Evolutionary conservation across 768 basidiomycete species (phyloP).

Genomic region (Termitomyces sp.): DNA sequence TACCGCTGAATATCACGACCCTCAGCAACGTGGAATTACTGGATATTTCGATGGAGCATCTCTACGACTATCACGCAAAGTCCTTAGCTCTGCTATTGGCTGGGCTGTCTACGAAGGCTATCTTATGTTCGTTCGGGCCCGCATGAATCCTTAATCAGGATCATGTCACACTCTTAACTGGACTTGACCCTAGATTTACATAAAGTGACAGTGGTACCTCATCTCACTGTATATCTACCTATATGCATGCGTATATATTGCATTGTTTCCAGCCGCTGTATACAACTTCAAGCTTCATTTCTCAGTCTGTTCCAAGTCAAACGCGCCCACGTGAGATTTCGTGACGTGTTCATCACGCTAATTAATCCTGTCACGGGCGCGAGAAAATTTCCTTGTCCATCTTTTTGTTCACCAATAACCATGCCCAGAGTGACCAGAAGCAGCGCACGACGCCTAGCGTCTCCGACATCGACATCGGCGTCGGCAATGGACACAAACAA

Average conservation of each 20-base stretch:
- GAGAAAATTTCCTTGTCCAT: slow-evolving; percentile 20
- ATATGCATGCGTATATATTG: neutral
- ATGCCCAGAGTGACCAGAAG: slow-evolving; percentile 32
- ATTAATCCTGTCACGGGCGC: slow-evolving; percentile 24
- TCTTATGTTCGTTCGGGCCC: slow-evolving; percentile 50
- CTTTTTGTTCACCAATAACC: slow-evolving; percentile 6
- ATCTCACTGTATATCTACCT: neutral
- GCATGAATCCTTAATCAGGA: neutral
- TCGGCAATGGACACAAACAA: slow-evolving; percentile 39
- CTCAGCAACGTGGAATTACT: slow-evolving; percentile 68
- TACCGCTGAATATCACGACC: neutral
- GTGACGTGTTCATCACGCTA: slow-evolving; percentile 22
- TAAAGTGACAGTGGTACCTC: neutral
- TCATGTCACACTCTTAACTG: neutral
- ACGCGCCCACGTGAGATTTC: slow-evolving; percentile 22
- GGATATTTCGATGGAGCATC: slow-evolving; percentile 89
- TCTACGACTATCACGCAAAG: slow-evolving; percentile 79
- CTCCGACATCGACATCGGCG: slow-evolving; percentile 29
- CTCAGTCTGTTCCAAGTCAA: too few relatives aligned
- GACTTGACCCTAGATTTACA: neutral
- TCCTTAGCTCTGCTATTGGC: slow-evolving; percentile 82
- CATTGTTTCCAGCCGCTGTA: neutral
- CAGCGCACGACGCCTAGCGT: slow-evolving; percentile 20
- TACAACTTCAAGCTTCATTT: neutral
- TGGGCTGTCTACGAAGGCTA: slow-evolving; percentile 90